Evolutionary conservation across 306 rosid species (phyloP), one percentile per base, ranked within the genome.

Genomic region (Lagenaria siceraria): DNA sequence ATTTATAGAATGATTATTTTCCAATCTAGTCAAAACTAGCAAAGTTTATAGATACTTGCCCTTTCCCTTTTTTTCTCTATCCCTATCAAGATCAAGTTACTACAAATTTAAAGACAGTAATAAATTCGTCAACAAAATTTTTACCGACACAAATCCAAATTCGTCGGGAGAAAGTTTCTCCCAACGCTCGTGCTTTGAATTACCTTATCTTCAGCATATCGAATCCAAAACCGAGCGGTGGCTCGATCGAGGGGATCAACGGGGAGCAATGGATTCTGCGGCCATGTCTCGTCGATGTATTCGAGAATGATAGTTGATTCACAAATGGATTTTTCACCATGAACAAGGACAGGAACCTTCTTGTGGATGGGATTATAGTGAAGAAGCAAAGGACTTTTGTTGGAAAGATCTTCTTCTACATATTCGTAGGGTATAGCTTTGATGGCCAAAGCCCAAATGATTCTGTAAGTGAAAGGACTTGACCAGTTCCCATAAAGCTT

Each of bases 281-380:
- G 84, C 82, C 86, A 82, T 0, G 74, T 82, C 8, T 88, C 85
- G 3, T 88, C 86, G n/a, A 90, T 85, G 73, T 84, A 88, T 59
- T 88, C 79, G 66, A 90, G 68, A 46, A 90, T 88, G 17, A 86
- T n/a, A 36, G 78, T 29, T 73, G 87, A 88, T 73, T 86, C 90
- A 4, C 66, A 58, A 4, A 90, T 53, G 2, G 88, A 73, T 17
- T 82, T 86, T 75, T 83, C 89, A 4, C 46, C 81, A 61, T 90
- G 92, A 38, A 88, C 84, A 69, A 88, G 86, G 4, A 88, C 84
- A 0, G 89, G 90, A 49, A 85, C 78, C 56, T 85, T 90, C 83
- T 82, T 82, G 77, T 75, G 55, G 18, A 86, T 58, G 1, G 90
- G 89, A 77, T 88, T 88, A 81, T 43, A 80, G 3, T 83, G 77